Percentiles rank a stretch among this genome's conserved stretches.
Evolutionary conservation across 441 rosid genomes (phyloP).

Genomic region (Hypseocharis bilobata): DNA sequence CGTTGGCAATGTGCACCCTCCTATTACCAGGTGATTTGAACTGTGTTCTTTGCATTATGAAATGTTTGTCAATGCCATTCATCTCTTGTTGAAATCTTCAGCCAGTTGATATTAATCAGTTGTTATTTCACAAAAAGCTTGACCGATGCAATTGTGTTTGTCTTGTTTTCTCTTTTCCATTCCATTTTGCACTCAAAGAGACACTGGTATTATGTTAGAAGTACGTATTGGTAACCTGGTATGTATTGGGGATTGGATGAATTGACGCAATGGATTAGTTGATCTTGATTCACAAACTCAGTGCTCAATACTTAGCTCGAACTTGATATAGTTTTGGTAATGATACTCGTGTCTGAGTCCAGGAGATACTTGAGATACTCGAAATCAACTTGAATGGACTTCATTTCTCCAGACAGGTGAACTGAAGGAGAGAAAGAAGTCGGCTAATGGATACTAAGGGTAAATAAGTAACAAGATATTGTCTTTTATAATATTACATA

Average conservation of each 20-base stretch:
- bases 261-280: background rate
- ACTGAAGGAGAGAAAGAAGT: background rate
- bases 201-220: background rate
- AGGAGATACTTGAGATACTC: background rate
- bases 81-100: too few relatives aligned
- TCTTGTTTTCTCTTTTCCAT: background rate
- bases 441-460: too few relatives aligned
- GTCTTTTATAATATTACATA: too few relatives aligned
- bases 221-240: background rate
- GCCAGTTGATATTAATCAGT: too few relatives aligned
- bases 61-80: background rate
- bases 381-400: background rate
- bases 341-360: background rate
- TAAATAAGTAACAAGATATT: too few relatives aligned
- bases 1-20: conserved; percentile 31
- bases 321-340: background rate
- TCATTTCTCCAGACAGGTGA: background rate
- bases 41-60: background rate
- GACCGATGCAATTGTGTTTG: too few relatives aligned
- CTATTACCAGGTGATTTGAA: conserved; percentile 39
- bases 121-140: too few relatives aligned
- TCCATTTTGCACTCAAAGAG: background rate
- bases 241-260: background rate
- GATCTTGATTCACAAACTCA: background rate
- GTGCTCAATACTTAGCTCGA: background rate